Evolutionary conservation across 495 filamentous ascomycete species (phyloP).

Genomic region (Daldinia concentrica): DNA sequence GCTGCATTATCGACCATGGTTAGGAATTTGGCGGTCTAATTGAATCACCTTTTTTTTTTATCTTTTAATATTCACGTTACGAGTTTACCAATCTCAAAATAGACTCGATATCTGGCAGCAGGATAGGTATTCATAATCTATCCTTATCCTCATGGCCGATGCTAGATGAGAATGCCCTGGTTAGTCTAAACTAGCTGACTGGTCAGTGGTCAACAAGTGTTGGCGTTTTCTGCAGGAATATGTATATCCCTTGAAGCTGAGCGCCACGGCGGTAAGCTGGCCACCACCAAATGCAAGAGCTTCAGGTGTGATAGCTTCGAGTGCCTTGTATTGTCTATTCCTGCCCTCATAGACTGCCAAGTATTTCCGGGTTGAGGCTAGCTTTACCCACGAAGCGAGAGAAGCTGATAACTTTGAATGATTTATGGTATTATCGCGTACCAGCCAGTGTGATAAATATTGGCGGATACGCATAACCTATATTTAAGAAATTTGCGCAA

Average conservation of each 20-base stretch:
- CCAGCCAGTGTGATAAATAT: conserved; percentile 6
- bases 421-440: background rate
- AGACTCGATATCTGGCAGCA: background rate
- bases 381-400: background rate
- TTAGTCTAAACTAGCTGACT: background rate
- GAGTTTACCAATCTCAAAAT: background rate
- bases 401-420: background rate
- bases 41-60: background rate
- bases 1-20: background rate
- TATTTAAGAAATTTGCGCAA: background rate
- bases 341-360: conserved; percentile 9
- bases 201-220: conserved; percentile 7
- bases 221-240: conserved; percentile 15
- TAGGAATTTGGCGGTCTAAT: background rate
- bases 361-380: conserved; percentile 19
- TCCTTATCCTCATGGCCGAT: background rate
- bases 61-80: too few species aligned
- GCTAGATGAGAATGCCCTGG: conserved; percentile 7
- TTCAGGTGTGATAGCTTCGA: conserved; percentile 15
- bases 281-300: conserved; percentile 6
- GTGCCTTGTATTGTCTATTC: background rate
- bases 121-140: background rate
- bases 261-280: conserved; percentile 21
- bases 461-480: conserved; percentile 2
- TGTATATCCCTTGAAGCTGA: conserved; percentile 7